Evolutionary conservation across 139 green algal species (phyloP), one percentile per base, ranked within the genome.

Genomic region (Tetraselmis striata): DNA sequence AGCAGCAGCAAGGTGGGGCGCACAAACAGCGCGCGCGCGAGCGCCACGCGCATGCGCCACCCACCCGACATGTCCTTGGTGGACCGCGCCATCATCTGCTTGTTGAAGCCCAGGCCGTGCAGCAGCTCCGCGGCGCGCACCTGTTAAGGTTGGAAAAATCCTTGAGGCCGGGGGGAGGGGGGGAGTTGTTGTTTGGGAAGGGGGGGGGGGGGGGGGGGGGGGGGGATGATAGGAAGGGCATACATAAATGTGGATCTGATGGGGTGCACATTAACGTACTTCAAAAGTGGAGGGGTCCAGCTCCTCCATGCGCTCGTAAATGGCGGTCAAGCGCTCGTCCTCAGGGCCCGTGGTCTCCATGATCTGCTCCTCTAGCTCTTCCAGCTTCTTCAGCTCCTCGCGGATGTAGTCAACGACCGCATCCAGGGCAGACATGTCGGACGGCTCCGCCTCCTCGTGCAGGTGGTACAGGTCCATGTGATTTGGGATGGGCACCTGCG

Each of bases 21-120:
- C 76, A 95, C 91, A 84, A 97, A 97, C 76, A 97, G 86, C 31
- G 94, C 94, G 1, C 92, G 82, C 1, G 94, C 94, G 30, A 97
- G 86, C 30, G 93, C 90, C 31, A 97, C 87, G 25, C 94, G 90
- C 90, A 94, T 94, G 11, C 90, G 79, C 90, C 90, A 94, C 0
- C 90, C 89, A 45, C 88, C 88, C 18, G 83, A 89, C 83, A 92
- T 89, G 82, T 91, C 89, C 76, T 80, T 77, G 77, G 85, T 89
- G 18, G 26, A 32, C 76, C 79, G 79, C 1, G 81, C 79, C 82
- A 88, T 88, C 92, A 94, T 95, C 79, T 87, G 79, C 30, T 86
- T 83, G 28, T 76, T 83, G 84, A 97, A 97, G 81, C 93, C 92
- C 31, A 97, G 89, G 18, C 93, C 93, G 79, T 94, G 88, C 78